Evolutionary conservation across 2,329 filamentous ascomycete genomes (phyloP).

Genomic region (Salinomyces thailandicus): DNA sequence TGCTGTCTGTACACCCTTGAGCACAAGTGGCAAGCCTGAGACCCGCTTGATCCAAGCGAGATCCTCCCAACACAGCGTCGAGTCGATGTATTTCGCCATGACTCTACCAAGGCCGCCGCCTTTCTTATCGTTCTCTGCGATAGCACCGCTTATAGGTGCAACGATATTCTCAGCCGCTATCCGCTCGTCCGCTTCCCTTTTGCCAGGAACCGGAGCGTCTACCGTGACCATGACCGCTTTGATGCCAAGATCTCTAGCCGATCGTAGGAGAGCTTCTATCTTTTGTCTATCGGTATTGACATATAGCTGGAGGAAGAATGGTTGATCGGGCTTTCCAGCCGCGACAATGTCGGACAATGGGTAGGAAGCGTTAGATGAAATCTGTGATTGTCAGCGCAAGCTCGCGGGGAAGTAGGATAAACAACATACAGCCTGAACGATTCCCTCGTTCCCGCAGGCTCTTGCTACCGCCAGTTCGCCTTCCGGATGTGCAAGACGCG

Average conservation of each 20-base stretch:
- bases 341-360: slow-evolving; percentile 22
- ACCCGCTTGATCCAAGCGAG: slow-evolving; percentile 45
- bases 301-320: slow-evolving; percentile 52
- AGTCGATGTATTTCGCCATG: slow-evolving; percentile 47
- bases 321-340: slow-evolving; percentile 14
- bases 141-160: slow-evolving; percentile 32
- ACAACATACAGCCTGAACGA: slow-evolving; percentile 8
- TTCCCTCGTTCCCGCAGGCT: slow-evolving; percentile 20
- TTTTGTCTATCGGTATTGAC: slow-evolving; percentile 47
- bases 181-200: slow-evolving; percentile 41
- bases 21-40: slow-evolving; percentile 42
- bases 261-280: slow-evolving; percentile 39
- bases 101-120: slow-evolving; percentile 42
- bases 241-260: slow-evolving; percentile 38
- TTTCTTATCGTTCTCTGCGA: slow-evolving; percentile 35
- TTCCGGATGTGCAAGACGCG: slow-evolving; percentile 24
- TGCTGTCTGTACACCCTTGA: slow-evolving; percentile 46
- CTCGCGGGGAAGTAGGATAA: neutral
- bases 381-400: slow-evolving; percentile 5
- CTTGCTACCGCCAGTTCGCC: slow-evolving; percentile 21
- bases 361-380: slow-evolving; percentile 24
- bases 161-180: slow-evolving; percentile 12
- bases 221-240: slow-evolving; percentile 50
- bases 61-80: slow-evolving; percentile 52
- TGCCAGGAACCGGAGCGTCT: slow-evolving; percentile 48